Evolutionary conservation across 192 early-diverging fungal genomes (phyloP).

Genomic region (Paraglomus brasilianum): DNA sequence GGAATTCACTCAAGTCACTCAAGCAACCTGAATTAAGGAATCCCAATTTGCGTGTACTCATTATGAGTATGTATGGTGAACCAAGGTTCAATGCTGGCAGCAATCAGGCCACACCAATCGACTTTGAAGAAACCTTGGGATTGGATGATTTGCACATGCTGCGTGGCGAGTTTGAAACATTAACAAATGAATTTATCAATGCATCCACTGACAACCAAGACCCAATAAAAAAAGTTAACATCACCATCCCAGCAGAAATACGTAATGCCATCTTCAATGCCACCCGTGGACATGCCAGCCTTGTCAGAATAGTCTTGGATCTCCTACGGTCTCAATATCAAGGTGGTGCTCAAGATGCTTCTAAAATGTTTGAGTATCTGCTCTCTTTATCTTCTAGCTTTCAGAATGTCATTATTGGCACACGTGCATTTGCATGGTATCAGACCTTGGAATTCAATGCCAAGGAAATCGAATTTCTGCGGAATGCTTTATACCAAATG

Average conservation of each 20-base stretch:
- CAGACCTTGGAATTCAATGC: not conserved
- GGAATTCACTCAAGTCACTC: not conserved
- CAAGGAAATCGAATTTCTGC: slow-evolving; percentile 14
- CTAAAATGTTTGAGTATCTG: slow-evolving; percentile 1
- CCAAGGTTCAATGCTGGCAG: no score
- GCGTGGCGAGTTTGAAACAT: no score
- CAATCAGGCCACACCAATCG: no score
- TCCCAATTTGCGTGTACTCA: not conserved
- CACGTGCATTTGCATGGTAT: slow-evolving; percentile 5
- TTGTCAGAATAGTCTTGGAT: slow-evolving; percentile 21
- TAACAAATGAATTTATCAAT: no score
- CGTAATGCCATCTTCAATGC: not conserved
- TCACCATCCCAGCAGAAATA: slow-evolving; percentile 2
- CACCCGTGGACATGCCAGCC: slow-evolving; percentile 16
- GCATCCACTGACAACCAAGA: no score
- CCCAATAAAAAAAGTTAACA: not conserved
- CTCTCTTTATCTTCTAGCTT: not conserved
- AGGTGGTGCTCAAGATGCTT: not conserved
- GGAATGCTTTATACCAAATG: no score
- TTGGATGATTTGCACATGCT: no score
- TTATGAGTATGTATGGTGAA: no score
- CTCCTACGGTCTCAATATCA: not conserved
- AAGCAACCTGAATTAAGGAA: slow-evolving; percentile 6
- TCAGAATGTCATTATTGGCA: not conserved
- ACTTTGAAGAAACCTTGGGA: no score